A percentile compares a stretch with the other conserved stretches of the same genome.
Conservation (phyloP, 2,329 filamentous ascomycete genomes). For the Diaporthe humulicola region DNA sequence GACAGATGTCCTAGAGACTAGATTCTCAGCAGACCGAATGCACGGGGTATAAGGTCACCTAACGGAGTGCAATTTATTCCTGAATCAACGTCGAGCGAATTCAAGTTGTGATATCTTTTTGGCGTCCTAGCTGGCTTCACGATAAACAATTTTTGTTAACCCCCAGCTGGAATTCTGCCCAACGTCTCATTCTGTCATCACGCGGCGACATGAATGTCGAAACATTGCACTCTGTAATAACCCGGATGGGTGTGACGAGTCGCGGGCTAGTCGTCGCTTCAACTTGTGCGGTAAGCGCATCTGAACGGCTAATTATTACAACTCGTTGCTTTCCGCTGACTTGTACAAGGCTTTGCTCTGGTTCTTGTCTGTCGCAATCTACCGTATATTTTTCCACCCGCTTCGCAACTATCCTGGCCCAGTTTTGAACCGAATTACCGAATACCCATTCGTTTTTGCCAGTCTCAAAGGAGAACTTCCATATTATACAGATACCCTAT, state of each 20-base stretch:
- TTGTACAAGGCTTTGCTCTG: not conserved
- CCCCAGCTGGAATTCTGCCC: no score
- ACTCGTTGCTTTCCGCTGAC: not conserved
- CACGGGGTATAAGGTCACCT: no score
- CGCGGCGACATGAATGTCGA: not conserved
- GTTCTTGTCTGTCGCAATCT: not conserved
- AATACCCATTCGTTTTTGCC: not conserved
- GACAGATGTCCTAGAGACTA: no score
- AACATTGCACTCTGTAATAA: not conserved
- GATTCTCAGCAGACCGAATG: no score
- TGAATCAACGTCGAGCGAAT: no score
- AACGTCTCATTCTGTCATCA: no score
- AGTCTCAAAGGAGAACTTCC: not conserved
- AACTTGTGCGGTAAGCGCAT: not conserved
- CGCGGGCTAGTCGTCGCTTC: not conserved
- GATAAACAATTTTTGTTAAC: no score
- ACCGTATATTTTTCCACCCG: not conserved
- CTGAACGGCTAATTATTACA: not conserved
- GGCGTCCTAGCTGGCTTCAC: no score
- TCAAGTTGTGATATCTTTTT: no score
- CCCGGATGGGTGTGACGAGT: not conserved
- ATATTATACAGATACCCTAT: not conserved
- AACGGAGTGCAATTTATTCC: no score
- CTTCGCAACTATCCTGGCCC: not conserved
- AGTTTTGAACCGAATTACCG: not conserved